phyloP scores from a whole-genome alignment of 2,329 filamentous ascomycete genomes.

The Hysterium pulicare region DNA sequence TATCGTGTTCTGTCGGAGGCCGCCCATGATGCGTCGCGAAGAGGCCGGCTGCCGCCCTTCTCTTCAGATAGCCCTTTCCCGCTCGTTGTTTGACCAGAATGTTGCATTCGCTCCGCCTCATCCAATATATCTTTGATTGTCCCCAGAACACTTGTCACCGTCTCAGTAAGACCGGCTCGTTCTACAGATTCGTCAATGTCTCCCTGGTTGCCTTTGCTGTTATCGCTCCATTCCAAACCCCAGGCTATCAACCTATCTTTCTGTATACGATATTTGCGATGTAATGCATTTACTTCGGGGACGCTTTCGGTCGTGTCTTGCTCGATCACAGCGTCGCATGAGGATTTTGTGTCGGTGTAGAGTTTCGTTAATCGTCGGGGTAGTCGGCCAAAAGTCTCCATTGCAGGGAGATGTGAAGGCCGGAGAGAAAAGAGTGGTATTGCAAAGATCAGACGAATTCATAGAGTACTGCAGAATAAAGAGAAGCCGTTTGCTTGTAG shows the following conservation, averaged over 20 bases:
- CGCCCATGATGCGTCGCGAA: slow-evolving; percentile 40
- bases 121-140: slow-evolving; percentile 78
- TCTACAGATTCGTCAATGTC: slow-evolving; percentile 71
- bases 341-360: slow-evolving; percentile 78
- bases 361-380: slow-evolving; percentile 52
- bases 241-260: slow-evolving; percentile 75
- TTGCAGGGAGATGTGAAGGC: slow-evolving; percentile 6
- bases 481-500: slow-evolving; percentile 20
- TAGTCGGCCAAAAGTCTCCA: slow-evolving; percentile 36
- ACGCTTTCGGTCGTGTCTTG: slow-evolving; percentile 55
- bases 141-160: slow-evolving; percentile 73
- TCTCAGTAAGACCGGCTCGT: slow-evolving; percentile 67
- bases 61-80: slow-evolving; percentile 31
- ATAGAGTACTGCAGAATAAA: slow-evolving; percentile 15
- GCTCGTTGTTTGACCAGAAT: slow-evolving; percentile 39
- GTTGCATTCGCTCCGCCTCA: slow-evolving; percentile 71
- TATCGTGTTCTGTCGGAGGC: slow-evolving; percentile 71
- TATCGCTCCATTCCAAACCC: slow-evolving; percentile 79
- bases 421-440: slow-evolving; percentile 3
- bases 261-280: slow-evolving; percentile 75
- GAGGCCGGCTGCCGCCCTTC: slow-evolving; percentile 33
- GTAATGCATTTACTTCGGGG: slow-evolving; percentile 67
- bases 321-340: slow-evolving; percentile 66
- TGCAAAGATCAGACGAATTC: slow-evolving; percentile 14
- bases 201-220: slow-evolving; percentile 53